Conservation (phyloP, 805 yeast species). For the Myxozyma udenii region DNA sequence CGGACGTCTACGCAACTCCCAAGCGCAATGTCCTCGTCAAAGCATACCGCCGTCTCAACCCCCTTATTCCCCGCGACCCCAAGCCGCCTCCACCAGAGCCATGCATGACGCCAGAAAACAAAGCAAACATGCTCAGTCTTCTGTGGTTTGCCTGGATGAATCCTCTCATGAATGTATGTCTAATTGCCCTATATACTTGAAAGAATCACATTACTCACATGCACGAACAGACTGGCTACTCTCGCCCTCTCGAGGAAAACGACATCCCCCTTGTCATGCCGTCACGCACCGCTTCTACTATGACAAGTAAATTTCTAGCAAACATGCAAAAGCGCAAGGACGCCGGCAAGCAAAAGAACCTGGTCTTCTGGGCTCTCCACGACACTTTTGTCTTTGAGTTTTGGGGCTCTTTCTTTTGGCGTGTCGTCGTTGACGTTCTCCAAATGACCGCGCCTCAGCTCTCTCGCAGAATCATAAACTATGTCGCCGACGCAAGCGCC, state of each 20-base stretch:
- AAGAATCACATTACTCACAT: too few species aligned
- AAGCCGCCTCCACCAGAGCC: neutral
- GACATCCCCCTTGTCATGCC: constrained; percentile 51
- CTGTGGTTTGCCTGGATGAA: neutral
- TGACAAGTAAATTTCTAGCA: constrained; percentile 41
- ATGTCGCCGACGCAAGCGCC: constrained; percentile 51
- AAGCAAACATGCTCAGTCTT: neutral
- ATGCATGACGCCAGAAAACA: neutral
- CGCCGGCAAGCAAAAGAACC: constrained; percentile 32
- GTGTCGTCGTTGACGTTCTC: constrained; percentile 37
- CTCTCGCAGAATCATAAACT: constrained; percentile 60
- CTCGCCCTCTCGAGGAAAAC: constrained; percentile 56
- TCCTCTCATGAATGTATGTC: neutral
- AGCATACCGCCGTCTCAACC: neutral
- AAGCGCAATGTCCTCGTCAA: neutral
- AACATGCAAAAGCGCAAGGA: constrained; percentile 36
- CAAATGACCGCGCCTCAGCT: constrained; percentile 63
- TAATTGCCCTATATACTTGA: too few species aligned
- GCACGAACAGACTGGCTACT: constrained; percentile 48
- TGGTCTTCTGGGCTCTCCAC: constrained; percentile 39
- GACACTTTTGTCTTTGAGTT: constrained; percentile 39
- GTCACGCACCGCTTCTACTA: constrained; percentile 38
- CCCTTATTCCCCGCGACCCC: neutral
- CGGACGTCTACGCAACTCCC: too few species aligned
- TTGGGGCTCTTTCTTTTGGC: constrained; percentile 40